Conservation (phyloP, 345 rosid genomes). For the Populus euphratica region DNA sequence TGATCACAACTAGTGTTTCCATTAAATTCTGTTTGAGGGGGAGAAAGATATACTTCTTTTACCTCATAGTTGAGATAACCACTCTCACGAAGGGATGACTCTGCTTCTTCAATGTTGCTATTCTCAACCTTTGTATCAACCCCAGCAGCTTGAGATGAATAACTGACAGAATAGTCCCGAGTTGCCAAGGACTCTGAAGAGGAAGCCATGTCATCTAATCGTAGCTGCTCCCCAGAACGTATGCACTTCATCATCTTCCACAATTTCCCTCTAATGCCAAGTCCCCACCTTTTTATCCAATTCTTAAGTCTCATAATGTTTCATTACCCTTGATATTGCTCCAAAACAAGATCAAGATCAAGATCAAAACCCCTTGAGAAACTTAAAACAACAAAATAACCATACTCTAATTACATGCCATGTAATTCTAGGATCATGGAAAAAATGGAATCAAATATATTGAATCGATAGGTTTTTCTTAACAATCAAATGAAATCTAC, state of each 20-base stretch:
- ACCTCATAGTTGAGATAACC: conserved; percentile 79
- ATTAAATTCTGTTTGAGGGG: not conserved
- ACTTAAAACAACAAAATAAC: conserved; percentile 3
- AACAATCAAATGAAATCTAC: not conserved
- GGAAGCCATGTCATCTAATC: conserved; percentile 43
- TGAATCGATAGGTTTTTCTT: not conserved
- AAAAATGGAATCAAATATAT: not conserved
- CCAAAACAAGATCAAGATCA: conserved; percentile 18
- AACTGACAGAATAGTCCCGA: conserved; percentile 66
- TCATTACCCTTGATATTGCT: conserved; percentile 32
- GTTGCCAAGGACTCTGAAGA: conserved; percentile 80
- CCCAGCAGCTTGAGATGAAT: conserved; percentile 62
- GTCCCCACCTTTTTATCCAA: conserved; percentile 39
- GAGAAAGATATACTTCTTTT: not conserved
- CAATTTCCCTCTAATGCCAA: conserved; percentile 33
- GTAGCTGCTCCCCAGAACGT: conserved; percentile 49
- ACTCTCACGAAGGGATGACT: conserved; percentile 76
- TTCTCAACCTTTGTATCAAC: conserved; percentile 52
- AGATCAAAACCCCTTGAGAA: conserved; percentile 16
- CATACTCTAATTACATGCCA: not conserved
- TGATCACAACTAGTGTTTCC: not conserved
- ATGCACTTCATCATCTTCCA: conserved; percentile 73
- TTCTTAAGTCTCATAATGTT: conserved; percentile 42
- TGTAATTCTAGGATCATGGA: not conserved
- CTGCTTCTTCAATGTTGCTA: conserved; percentile 79